Conservation (phyloP, 2,329 filamentous ascomycete species). For the Dactylonectria macrodidyma region DNA sequence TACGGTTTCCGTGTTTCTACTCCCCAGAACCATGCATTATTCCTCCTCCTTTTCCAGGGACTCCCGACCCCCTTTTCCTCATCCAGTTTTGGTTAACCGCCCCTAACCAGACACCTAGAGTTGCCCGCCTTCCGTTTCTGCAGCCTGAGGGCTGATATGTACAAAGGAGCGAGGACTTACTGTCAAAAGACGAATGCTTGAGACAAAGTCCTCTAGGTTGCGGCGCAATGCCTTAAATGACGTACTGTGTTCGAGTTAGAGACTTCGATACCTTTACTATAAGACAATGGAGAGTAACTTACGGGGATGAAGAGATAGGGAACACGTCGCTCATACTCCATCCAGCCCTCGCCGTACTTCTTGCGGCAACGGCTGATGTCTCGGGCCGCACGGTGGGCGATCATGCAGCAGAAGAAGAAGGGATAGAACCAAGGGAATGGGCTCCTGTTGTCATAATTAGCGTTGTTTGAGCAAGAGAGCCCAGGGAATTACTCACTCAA, state of each 20-base stretch:
- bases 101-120: neutral
- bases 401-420: constrained; percentile 86
- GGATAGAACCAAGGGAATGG: constrained; percentile 95
- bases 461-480: neutral
- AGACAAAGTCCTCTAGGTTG: constrained; percentile 7
- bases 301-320: constrained; percentile 89
- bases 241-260: constrained; percentile 53
- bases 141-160: constrained; percentile 10
- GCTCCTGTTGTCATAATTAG: constrained; percentile 58
- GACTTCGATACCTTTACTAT: too few relatives aligned
- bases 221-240: constrained; percentile 53
- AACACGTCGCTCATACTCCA: constrained; percentile 82
- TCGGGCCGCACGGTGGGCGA: constrained; percentile 81
- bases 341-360: constrained; percentile 88
- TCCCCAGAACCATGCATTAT: neutral
- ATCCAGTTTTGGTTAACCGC: neutral
- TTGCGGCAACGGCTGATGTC: constrained; percentile 83
- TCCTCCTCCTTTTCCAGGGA: neutral
- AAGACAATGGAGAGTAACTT: constrained; percentile 41
- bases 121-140: neutral
- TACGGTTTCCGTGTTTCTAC: neutral
- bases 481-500: constrained; percentile 51
- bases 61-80: neutral
- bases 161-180: constrained; percentile 17
- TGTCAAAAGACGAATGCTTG: neutral